Conservation (phyloP, 148 eudicot species). For the Fagopyrum homotropicum region DNA sequence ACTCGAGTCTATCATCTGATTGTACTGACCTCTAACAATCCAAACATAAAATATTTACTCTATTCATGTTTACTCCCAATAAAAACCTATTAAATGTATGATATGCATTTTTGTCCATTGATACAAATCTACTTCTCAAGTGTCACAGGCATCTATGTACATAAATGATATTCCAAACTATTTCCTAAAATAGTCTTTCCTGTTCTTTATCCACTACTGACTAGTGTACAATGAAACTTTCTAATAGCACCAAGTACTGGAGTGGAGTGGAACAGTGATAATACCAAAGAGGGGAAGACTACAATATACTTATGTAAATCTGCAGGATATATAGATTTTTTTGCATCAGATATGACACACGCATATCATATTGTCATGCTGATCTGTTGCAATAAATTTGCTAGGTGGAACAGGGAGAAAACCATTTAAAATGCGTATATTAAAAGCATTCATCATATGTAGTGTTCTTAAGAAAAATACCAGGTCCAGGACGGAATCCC, state of each 20-base stretch:
- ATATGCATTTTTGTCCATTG: neutral
- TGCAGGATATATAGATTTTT: neutral
- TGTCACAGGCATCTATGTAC: neutral
- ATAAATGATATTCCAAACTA: neutral
- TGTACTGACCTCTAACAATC: neutral
- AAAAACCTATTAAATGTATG: neutral
- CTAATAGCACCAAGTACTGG: neutral
- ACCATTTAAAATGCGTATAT: neutral
- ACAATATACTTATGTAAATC: neutral
- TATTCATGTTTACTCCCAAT: neutral
- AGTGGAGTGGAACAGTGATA: neutral
- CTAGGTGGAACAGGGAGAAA: neutral
- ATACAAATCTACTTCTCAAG: neutral
- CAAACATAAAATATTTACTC: neutral
- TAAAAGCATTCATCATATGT: neutral
- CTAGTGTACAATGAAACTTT: neutral
- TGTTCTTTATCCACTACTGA: neutral
- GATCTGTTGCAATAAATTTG: constrained; percentile 10
- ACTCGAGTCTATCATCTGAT: neutral
- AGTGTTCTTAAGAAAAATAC: constrained; percentile 24
- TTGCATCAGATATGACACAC: neutral
- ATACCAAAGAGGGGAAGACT: neutral
- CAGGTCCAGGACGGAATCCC: constrained; percentile 98
- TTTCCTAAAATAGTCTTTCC: neutral
- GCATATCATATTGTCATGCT: constrained; percentile 1